A percentile compares a stretch with the other conserved stretches of the same genome.
phyloP scores from a whole-genome alignment of 805 yeast genomes.

The Metschnikowia matae region DNA sequence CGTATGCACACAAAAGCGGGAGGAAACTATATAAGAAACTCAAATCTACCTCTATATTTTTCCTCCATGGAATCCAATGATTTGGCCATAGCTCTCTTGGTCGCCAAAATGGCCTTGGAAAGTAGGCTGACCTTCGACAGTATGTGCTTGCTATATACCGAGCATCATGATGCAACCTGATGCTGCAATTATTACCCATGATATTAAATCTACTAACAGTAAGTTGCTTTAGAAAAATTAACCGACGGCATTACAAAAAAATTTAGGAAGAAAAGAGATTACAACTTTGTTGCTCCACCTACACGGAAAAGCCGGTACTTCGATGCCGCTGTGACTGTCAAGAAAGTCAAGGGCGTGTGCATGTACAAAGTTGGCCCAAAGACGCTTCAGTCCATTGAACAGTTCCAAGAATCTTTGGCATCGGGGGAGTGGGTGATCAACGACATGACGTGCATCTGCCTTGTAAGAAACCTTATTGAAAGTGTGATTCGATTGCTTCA shows the following conservation, averaged over 20 bases:
- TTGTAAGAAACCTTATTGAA: constrained; percentile 7
- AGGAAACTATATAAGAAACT: neutral
- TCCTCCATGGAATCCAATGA: constrained; percentile 10
- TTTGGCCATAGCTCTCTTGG: constrained; percentile 13
- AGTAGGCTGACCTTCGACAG: constrained; percentile 8
- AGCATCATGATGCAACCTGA: neutral
- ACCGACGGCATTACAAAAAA: neutral
- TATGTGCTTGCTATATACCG: neutral
- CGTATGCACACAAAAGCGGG: neutral
- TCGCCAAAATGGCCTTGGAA: constrained; percentile 9
- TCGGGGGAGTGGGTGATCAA: constrained; percentile 3
- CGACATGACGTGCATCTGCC: neutral
- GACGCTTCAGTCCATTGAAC: constrained; percentile 5
- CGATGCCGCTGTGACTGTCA: constrained; percentile 3
- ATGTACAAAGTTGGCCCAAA: constrained; percentile 1
- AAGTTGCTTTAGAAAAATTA: constrained; percentile 7
- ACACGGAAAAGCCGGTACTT: constrained; percentile 4
- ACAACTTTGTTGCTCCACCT: constrained; percentile 1
- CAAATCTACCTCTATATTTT: neutral
- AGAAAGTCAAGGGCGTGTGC: constrained; percentile 9
- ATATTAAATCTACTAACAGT: neutral
- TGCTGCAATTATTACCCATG: too few relatives aligned
- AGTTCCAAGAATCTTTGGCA: neutral
- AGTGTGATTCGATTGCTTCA: constrained; percentile 5
- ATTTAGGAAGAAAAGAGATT: neutral